Conservation (phyloP, 169 alveolate genomes). For the Plasmodium chabaudi region DNA sequence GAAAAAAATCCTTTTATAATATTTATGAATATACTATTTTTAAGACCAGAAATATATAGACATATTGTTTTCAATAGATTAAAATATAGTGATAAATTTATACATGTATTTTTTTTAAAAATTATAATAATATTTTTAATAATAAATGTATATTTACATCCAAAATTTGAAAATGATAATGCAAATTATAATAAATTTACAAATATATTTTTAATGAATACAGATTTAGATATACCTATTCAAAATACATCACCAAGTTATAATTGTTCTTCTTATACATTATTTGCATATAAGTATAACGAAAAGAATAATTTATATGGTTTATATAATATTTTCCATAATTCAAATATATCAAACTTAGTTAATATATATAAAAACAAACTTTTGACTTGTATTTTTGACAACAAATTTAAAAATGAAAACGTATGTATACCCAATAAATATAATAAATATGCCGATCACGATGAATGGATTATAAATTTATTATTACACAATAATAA, state of each 20-base stretch:
- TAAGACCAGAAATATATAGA: constrained; percentile 73
- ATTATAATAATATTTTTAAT: constrained; percentile 52
- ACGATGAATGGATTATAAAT: constrained; percentile 48
- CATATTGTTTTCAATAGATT: constrained; percentile 63
- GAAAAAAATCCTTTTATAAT: constrained; percentile 55
- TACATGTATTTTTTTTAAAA: constrained; percentile 50
- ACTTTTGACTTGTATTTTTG: constrained; percentile 44
- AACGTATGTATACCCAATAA: constrained; percentile 39
- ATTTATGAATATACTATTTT: constrained; percentile 49
- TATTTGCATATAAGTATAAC: constrained; percentile 58
- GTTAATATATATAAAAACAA: constrained; percentile 63
- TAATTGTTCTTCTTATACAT: constrained; percentile 61
- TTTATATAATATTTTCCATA: constrained; percentile 43
- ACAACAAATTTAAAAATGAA: constrained; percentile 25
- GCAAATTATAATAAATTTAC: constrained; percentile 8
- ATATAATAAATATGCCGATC: constrained; percentile 7
- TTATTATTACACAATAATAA: constrained; percentile 16
- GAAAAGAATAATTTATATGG: constrained; percentile 57
- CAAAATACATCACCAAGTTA: neutral
- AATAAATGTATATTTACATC: constrained; percentile 72
- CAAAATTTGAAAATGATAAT: constrained; percentile 52
- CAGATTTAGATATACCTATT: constrained; percentile 18
- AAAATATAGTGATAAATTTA: constrained; percentile 50
- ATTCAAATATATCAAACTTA: constrained; percentile 24
- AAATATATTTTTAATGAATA: constrained; percentile 18